Conservation (phyloP, 1,284 basidiomycete genomes). For the Termitomyces sp. region DNA sequence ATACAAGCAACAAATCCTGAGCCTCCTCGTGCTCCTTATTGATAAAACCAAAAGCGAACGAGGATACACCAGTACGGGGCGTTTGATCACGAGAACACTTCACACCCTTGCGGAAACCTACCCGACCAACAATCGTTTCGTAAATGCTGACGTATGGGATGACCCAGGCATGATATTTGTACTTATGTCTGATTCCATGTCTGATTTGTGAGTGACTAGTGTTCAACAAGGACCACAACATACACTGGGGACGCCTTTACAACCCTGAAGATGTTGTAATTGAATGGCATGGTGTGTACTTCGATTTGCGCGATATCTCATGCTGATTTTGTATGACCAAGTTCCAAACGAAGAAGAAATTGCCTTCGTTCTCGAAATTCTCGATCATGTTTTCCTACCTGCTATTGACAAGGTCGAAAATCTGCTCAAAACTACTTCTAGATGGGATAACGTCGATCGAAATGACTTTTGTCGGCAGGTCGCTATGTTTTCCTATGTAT, state of each 20-base stretch:
- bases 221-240: constrained; percentile 70
- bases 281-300: constrained; percentile 77
- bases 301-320: neutral
- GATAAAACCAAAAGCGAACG: constrained; percentile 86
- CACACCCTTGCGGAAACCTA: constrained; percentile 78
- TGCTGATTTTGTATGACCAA: constrained; percentile 22
- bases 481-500: constrained; percentile 1
- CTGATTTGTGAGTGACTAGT: constrained; percentile 34
- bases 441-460: constrained; percentile 70
- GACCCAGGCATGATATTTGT: constrained; percentile 50
- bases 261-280: constrained; percentile 77
- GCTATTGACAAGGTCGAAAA: constrained; percentile 65
- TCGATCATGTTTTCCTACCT: constrained; percentile 68
- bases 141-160: constrained; percentile 83
- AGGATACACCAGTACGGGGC: constrained; percentile 81
- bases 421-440: constrained; percentile 51
- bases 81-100: constrained; percentile 76
- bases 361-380: constrained; percentile 74
- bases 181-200: constrained; percentile 1
- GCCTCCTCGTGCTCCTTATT: constrained; percentile 65
- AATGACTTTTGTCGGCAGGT: constrained; percentile 91
- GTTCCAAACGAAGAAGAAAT: constrained; percentile 76
- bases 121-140: constrained; percentile 76
- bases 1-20: constrained; percentile 66
- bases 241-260: constrained; percentile 84